Evolutionary conservation across 2,329 filamentous ascomycete species (phyloP), one percentile per base, ranked within the genome.

Genomic region (Penicillium hesseltinei): DNA sequence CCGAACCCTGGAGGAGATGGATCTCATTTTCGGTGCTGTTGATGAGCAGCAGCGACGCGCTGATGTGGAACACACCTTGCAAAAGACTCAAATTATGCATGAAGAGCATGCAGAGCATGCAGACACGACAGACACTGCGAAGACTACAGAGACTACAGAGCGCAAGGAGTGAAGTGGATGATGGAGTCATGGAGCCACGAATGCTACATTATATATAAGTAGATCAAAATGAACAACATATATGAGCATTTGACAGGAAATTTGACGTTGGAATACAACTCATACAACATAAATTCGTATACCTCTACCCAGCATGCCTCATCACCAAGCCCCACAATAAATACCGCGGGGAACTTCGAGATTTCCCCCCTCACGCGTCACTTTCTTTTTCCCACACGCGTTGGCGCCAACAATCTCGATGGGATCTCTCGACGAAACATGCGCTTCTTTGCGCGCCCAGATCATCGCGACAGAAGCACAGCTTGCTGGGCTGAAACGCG

Each of bases 1-100:
- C 4, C 66, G 70, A 42, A 71, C 69, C 15, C 62, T 77, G 48
- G 75, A 77, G 54, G 74, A 77, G 33, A 73, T 77, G 66, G 74
- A 79, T 42, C 43, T 69, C 27, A 57, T 71, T 1, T 71, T 71
- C 31, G 67, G 66, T 64, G 69, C 57, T 49, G 62, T 70, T 27
- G 58, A 68, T 39, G 67, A 64, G 35, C 55, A 56, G 10, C 66
- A 66, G 45, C 54, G 67, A 27, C 60, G 55, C 1, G 66, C 66
- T 19, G 66, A 68, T 45, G 62, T 71, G 29, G 66, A 69, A 51
- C 57, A 66, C 13, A 67, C 65, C 4, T 19, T 70, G 53, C 62
- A 69, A 19, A 71, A 70, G 62, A 59, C 58, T 7, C 62, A 66
- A 3, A 45, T 64, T 8, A 43, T 56, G 27, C 67, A 70, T 45